Base-by-base conservation (phyloP, 2,329 filamentous ascomycete species). In the Colletotrichum euphorbiae region DNA sequence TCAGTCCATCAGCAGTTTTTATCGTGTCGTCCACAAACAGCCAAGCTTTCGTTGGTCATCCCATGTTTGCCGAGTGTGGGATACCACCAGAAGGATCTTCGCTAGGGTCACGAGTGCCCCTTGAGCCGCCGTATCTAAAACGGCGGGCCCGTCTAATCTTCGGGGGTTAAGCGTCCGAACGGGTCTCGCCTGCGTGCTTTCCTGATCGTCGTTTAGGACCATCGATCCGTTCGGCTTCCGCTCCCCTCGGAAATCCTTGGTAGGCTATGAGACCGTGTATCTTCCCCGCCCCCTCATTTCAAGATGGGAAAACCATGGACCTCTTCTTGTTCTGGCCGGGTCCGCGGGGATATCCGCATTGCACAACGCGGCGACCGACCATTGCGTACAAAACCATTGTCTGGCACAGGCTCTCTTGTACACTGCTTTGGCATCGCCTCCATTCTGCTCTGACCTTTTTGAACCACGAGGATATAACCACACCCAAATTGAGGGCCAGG, bases 131-230 rank as follows among this genome's bases (percentile, higher is more conserved):
- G 13, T 31, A 19, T 36, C 46, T 24, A 64, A 58, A 38, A 43
- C 50, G 36, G 19, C 52, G 59, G 52, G 24, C 6, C 54, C 13
- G 8, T 45, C 50, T 11, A 19, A n/a, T 15, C 42, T 17, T 43
- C 46, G 46, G 45, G n/a, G 36, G 46, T 57, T 51, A 45, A 45
- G 31, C 52, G 31, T 12, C 38, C 46, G 60, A 52, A 67, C 65
- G 46, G 60, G 36, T 52, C 60, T 52, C 36, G 38, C 45, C 59
- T 36, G n/a, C n/a, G 24, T 21, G 45, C 38, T 52, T 21, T 50
- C 17, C 17, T 38, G 52, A 13, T 52, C 59, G 45, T 36, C 65
- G 45, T 68, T 45, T 40, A 43, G 52, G 36, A 42, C 65, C 28
- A 28, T 28, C 28, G 6, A 28, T 28, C 6, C 6, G 6, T 28